phyloP scores from a whole-genome alignment of 2,329 filamentous ascomycete genomes.

The Calonectria pauciramosa region DNA sequence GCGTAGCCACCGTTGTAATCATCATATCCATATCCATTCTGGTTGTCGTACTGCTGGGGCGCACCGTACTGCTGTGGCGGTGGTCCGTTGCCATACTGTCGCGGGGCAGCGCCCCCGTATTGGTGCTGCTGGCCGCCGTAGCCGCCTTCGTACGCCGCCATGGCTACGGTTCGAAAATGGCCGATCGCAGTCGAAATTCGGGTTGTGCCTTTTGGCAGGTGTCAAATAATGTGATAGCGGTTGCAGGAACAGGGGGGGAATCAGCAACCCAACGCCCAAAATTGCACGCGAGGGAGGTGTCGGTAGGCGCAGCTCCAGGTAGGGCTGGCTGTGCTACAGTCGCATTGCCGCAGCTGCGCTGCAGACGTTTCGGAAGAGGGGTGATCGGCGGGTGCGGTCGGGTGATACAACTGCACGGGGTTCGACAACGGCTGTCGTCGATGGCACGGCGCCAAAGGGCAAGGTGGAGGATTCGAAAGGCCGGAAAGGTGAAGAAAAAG shows the following conservation, averaged over 20 bases:
- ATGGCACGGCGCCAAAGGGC: slow-evolving; percentile 17
- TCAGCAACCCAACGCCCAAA: slow-evolving; percentile 7
- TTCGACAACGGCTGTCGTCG: slow-evolving; percentile 22
- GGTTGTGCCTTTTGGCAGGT: slow-evolving; percentile 11
- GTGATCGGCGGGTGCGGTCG: slow-evolving; percentile 41
- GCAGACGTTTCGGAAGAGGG: slow-evolving; percentile 35
- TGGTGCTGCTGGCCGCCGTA: slow-evolving; percentile 60
- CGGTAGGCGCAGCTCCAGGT: slow-evolving; percentile 34
- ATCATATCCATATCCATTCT: slow-evolving; percentile 61
- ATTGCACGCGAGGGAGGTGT: slow-evolving; percentile 9
- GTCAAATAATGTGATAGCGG: slow-evolving; percentile 12
- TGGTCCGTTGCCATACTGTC: slow-evolving; percentile 49
- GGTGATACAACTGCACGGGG: slow-evolving; percentile 32
- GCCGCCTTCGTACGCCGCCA: slow-evolving; percentile 65
- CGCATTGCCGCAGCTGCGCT: slow-evolving; percentile 40
- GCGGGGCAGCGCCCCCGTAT: slow-evolving; percentile 61
- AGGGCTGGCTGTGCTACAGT: slow-evolving; percentile 37
- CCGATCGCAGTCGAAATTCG: background rate
- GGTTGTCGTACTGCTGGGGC: slow-evolving; percentile 59
- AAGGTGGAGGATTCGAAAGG: background rate
- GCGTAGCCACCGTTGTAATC: slow-evolving; percentile 58
- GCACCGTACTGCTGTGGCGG: slow-evolving; percentile 53
- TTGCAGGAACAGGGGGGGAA: slow-evolving; percentile 4
- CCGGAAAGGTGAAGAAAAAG: background rate
- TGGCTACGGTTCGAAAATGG: slow-evolving; percentile 42